A percentile compares a stretch with the other conserved stretches of the same genome.
These are phyloP conservation scores for Eucalyptus cloeziana DNA, from an alignment of 345 rosid species.

Conservation along the genomic window DNA sequence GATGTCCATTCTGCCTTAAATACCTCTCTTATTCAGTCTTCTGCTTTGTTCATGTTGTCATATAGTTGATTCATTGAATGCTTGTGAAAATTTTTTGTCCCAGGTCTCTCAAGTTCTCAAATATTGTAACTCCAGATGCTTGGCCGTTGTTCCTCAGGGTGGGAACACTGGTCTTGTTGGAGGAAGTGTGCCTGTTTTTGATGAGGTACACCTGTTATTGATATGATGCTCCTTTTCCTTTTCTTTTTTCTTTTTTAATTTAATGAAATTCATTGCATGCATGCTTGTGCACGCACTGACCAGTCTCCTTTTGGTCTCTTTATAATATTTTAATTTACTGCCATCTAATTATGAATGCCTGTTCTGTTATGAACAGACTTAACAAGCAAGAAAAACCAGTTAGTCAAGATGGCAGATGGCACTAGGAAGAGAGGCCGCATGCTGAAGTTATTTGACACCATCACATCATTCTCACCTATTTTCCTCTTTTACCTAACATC, in stretches of 20 bases:
- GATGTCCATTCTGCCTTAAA: background rate
- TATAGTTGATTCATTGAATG: background rate
- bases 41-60: background rate
- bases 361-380: background rate
- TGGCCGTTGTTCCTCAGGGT: constrained; percentile 97
- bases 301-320: background rate
- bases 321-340: background rate
- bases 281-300: background rate
- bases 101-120: constrained; percentile 77
- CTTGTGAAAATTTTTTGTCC: background rate
- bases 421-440: background rate
- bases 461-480: background rate
- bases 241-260: background rate
- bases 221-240: background rate
- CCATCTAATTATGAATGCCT: background rate
- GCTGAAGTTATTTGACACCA: background rate
- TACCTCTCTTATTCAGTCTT: background rate
- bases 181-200: constrained; percentile 94
- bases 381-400: background rate
- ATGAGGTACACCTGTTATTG: constrained; percentile 43
- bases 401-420: background rate
- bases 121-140: constrained; percentile 67
- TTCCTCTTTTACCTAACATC: background rate
- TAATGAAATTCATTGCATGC: background rate
- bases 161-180: constrained; percentile 99